phyloP scores from a whole-genome alignment of 73 alveolate species.

The Paramecium bursaria region DNA sequence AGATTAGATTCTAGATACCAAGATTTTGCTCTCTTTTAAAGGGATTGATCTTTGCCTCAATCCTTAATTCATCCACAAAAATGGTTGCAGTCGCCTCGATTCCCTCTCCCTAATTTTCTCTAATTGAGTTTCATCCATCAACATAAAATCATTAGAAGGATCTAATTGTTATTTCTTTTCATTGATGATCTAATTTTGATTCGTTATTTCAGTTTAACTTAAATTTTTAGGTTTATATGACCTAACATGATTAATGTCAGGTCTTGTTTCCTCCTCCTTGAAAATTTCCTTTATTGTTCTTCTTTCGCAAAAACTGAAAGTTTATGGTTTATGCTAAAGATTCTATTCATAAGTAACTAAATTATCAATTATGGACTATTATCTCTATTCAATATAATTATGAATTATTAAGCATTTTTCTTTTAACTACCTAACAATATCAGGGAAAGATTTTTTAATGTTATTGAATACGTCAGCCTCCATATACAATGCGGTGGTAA shows the following conservation, averaged over 20 bases:
- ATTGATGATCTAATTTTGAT: conserved; percentile 11
- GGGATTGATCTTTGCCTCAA: not conserved
- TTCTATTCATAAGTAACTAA: not conserved
- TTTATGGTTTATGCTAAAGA: not conserved
- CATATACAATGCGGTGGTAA: conserved; percentile 20
- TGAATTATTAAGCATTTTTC: not conserved
- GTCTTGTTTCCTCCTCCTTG: conserved; percentile 34
- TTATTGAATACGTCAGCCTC: conserved; percentile 31
- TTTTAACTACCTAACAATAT: conserved; percentile 29
- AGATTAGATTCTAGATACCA: conserved; percentile 1
- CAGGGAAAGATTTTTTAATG: conserved; percentile 30
- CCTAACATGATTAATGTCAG: conserved; percentile 34
- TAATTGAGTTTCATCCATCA: conserved; percentile 1
- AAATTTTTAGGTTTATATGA: conserved; percentile 33
- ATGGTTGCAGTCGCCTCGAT: not conserved
- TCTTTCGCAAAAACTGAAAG: conserved; percentile 37
- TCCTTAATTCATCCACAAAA: conserved; percentile 25
- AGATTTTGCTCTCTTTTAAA: conserved; percentile 6
- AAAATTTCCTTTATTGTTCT: conserved; percentile 37
- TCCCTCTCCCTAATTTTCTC: conserved; percentile 32
- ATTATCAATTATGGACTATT: not conserved
- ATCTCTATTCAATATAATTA: conserved; percentile 37
- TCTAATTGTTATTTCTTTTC: not conserved
- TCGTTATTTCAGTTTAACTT: conserved; percentile 25
- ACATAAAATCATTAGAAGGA: not conserved